These are phyloP conservation scores for Nadsonia commutata DNA, from an alignment of 1,139 yeast species.

Conservation along the genomic window DNA sequence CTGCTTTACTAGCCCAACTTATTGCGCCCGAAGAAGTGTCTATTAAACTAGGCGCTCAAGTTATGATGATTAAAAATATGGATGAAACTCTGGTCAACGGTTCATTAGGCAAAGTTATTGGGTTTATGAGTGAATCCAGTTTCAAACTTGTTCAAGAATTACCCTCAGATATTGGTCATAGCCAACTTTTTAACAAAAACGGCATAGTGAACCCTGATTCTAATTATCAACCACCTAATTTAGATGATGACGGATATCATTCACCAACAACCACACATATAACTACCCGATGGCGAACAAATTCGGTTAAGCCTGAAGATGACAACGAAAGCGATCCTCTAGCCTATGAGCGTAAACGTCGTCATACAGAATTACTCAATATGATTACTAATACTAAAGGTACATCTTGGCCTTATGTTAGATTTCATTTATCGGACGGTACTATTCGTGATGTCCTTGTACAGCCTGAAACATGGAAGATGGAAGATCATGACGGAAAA, in stretches of 20 bases:
- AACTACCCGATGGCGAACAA: too few species aligned
- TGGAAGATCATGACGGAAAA: constrained; percentile 44
- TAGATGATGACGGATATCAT: constrained; percentile 1
- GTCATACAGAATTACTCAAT: constrained; percentile 20
- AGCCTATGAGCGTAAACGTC: constrained; percentile 8
- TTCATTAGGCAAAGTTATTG: constrained; percentile 72
- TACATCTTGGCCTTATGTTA: constrained; percentile 49
- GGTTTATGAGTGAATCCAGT: constrained; percentile 49
- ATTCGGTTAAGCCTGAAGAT: constrained; percentile 1
- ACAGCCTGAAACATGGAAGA: constrained; percentile 57
- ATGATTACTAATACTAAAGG: constrained; percentile 8
- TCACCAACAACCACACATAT: constrained; percentile 11
- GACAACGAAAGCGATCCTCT: constrained; percentile 5
- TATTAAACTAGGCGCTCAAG: constrained; percentile 78
- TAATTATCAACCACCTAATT: neutral
- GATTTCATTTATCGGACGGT: constrained; percentile 58
- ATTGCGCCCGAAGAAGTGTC: constrained; percentile 42
- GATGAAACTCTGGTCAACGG: constrained; percentile 88
- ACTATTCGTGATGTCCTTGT: constrained; percentile 58
- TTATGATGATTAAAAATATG: constrained; percentile 86
- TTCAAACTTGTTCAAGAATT: constrained; percentile 15
- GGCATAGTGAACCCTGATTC: neutral
- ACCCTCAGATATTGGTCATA: neutral
- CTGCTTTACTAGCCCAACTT: constrained; percentile 36
- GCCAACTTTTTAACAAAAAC: too few species aligned